Evolutionary conservation across 176 grass and related monocot genomes (phyloP).

Genomic region (Aechmea fasciata): DNA sequence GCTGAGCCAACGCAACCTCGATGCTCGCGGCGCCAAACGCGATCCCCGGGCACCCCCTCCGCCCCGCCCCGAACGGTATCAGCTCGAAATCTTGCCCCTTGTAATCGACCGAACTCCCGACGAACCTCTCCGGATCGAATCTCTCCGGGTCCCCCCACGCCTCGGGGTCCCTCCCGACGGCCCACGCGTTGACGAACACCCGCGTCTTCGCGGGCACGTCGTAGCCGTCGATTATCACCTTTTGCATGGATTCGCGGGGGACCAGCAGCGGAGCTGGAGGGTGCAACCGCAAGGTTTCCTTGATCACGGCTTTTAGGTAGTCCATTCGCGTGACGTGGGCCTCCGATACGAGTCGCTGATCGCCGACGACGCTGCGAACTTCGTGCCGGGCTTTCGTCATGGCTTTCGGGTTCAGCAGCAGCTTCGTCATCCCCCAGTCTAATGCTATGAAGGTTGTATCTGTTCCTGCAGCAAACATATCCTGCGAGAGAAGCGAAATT

Average conservation of each 20-base stretch:
- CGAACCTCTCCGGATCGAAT: slow-evolving; percentile 1
- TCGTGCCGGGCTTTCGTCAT: background rate
- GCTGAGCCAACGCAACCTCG: slow-evolving; percentile 24
- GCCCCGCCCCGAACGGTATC: slow-evolving; percentile 19
- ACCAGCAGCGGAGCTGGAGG: background rate
- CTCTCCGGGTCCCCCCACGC: background rate
- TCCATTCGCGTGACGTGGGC: background rate
- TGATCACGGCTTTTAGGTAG: background rate
- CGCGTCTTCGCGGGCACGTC: background rate
- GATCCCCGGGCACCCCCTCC: slow-evolving; percentile 13
- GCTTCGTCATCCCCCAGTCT: background rate
- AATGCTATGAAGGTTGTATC: slow-evolving; percentile 1
- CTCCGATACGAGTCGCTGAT: background rate
- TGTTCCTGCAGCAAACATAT: background rate
- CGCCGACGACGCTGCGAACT: background rate
- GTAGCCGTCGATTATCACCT: background rate
- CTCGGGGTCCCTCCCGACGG: background rate
- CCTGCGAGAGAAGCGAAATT: background rate
- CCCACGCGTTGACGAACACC: background rate
- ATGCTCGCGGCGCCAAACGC: slow-evolving; percentile 3
- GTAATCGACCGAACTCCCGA: slow-evolving; percentile 16
- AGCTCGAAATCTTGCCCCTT: slow-evolving; percentile 21
- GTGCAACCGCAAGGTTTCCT: background rate
- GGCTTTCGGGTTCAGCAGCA: background rate
- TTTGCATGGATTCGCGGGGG: background rate